Conservation (phyloP, 768 basidiomycete genomes). For the Russula sp. region DNA sequence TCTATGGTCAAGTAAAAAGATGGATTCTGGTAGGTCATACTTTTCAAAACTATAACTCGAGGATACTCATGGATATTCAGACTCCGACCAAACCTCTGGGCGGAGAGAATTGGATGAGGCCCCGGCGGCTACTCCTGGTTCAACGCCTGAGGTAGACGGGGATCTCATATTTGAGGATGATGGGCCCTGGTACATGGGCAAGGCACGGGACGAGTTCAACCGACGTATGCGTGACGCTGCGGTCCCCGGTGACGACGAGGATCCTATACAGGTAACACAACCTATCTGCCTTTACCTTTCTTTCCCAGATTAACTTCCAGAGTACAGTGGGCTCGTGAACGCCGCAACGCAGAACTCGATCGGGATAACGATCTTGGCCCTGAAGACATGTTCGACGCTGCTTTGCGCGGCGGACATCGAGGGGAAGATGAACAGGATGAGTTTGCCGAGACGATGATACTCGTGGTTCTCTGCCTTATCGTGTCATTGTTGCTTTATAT, state of each 20-base stretch:
- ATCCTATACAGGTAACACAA: conserved; percentile 59
- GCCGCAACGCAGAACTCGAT: conserved; percentile 67
- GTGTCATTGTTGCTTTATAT: conserved; percentile 77
- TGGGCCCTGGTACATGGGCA: conserved; percentile 78
- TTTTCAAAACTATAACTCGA: not conserved
- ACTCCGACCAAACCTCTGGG: conserved; percentile 11
- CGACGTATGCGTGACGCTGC: conserved; percentile 48
- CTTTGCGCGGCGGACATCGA: conserved; percentile 54
- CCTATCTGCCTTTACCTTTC: not conserved
- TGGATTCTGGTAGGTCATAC: conserved; percentile 43
- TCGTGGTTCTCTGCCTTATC: conserved; percentile 67
- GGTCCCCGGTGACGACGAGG: conserved; percentile 56
- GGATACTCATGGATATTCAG: not conserved
- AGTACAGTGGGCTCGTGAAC: conserved; percentile 72
- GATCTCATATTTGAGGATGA: conserved; percentile 47
- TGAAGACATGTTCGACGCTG: conserved; percentile 79
- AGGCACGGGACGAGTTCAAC: conserved; percentile 75
- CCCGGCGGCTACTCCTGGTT: not conserved
- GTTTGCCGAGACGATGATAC: conserved; percentile 74
- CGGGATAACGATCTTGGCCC: conserved; percentile 73
- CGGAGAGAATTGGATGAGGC: conserved; percentile 28
- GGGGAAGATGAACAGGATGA: conserved; percentile 68
- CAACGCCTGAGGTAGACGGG: conserved; percentile 33
- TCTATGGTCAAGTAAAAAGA: conserved; percentile 57
- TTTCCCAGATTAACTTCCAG: not conserved